These are phyloP conservation scores for Peniophora sp. DNA, from an alignment of 1,284 basidiomycete genomes.

Conservation along the genomic window DNA sequence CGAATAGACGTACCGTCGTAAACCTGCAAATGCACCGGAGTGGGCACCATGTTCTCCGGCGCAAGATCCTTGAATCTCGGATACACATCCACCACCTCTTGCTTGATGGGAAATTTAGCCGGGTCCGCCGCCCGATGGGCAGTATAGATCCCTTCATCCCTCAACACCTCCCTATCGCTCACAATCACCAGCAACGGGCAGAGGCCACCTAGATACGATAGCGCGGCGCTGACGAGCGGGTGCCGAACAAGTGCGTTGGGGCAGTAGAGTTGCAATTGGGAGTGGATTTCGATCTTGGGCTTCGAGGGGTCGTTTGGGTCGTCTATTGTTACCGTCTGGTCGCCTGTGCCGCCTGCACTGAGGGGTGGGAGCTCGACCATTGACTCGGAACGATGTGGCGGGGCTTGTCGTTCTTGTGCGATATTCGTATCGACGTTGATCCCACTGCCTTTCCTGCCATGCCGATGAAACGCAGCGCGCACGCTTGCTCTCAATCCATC, in stretches of 20 bases:
- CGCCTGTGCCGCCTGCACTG: conserved; percentile 13
- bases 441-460: no score
- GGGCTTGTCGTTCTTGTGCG: no score
- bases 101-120: conserved; percentile 58
- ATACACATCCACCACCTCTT: conserved; percentile 54
- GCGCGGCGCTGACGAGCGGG: conserved; percentile 79
- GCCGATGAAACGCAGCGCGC: conserved; percentile 44
- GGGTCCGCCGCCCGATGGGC: conserved; percentile 92
- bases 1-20: conserved; percentile 52
- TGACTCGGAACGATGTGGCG: conserved; percentile 26
- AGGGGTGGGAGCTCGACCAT: conserved; percentile 35
- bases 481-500: conserved; percentile 55
- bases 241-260: conserved; percentile 80
- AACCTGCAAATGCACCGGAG: conserved; percentile 88
- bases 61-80: conserved; percentile 64
- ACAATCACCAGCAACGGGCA: conserved; percentile 84
- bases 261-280: conserved; percentile 85
- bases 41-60: conserved; percentile 48
- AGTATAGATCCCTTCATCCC: conserved; percentile 87
- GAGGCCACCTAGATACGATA: conserved; percentile 86
- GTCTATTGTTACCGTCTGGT: conserved; percentile 32
- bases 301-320: neutral
- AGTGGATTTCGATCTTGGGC: conserved; percentile 30
- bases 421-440: neutral
- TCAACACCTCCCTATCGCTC: conserved; percentile 86